These are phyloP conservation scores for Neohortaea acidophila DNA, from an alignment of 495 filamentous ascomycete genomes.

Conservation along the genomic window DNA sequence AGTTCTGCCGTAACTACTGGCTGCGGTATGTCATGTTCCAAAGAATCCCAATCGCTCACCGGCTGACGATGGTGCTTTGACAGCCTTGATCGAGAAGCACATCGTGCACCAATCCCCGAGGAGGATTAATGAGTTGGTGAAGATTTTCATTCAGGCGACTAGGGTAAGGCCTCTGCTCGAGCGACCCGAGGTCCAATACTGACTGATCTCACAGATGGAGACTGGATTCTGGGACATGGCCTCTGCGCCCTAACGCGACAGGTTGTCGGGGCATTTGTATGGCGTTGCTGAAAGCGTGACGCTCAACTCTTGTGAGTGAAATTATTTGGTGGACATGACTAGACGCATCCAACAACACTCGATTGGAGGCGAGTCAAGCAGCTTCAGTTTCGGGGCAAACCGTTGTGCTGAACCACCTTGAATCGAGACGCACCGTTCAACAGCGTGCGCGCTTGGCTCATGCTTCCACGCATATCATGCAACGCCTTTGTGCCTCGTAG, in stretches of 20 bases:
- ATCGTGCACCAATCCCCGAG: slow-evolving; percentile 51
- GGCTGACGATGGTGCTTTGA: slow-evolving; percentile 15
- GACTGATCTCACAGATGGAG: slow-evolving; percentile 46
- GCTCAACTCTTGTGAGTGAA: too few species aligned
- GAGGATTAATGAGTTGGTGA: slow-evolving; percentile 64
- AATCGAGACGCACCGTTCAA: too few species aligned
- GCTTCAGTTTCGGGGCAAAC: too few species aligned
- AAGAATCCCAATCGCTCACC: not conserved
- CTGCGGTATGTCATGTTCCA: slow-evolving; percentile 49
- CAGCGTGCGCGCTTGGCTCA: too few species aligned
- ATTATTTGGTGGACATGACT: too few species aligned
- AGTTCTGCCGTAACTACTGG: slow-evolving; percentile 49
- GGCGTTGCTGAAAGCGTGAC: too few species aligned
- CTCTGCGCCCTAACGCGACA: slow-evolving; percentile 6
- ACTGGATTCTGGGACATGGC: slow-evolving; percentile 84
- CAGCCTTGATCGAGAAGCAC: slow-evolving; percentile 58
- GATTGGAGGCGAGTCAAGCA: too few species aligned
- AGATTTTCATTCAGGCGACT: slow-evolving; percentile 72
- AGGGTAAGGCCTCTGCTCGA: slow-evolving; percentile 34
- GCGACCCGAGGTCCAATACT: not conserved
- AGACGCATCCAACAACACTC: too few species aligned
- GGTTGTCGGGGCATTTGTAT: too few species aligned
- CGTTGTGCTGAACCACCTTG: too few species aligned
- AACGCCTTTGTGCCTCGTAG: too few species aligned
- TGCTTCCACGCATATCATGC: too few species aligned